Base-by-base conservation (phyloP, 2,329 filamentous ascomycete species). In the Paecilomyces dactylethromorphus region DNA sequence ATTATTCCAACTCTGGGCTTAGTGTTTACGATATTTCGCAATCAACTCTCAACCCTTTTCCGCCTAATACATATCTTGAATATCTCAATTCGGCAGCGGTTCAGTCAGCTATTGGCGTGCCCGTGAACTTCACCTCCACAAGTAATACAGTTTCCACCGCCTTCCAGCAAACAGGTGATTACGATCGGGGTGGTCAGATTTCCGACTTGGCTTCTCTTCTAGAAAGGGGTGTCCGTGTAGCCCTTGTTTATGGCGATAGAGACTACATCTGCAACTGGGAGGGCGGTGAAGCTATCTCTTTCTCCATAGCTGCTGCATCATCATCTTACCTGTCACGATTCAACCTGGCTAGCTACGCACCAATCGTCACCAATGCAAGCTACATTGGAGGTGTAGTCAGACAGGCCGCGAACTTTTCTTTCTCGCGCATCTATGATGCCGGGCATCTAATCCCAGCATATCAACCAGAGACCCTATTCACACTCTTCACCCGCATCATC, bases 1-100 rank as follows among this genome's bases (percentile, higher is more conserved):
- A 71, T 2, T 77, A 76, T 3, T 75, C 76, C 56, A 54, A 74
- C 12, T 35, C 68, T 31, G 63, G 63, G 11, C 59, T 63, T 21
- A 65, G 64, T 57, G 79, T 84, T 64, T 86, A 86, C 68, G 85
- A 87, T 63, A 78, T 86, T 64, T 79, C 84, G 35, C 80, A 85
- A 60, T 71, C 84, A 5, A 65, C 61, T 0, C 80, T 81, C 0
- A 82, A 86, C 66, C 83, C 83, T 0, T 87, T 87, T 67, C 84
- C 84, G 0, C 81, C 82, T 62, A 65, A 66, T 0, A 84, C 81
- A 69, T 87, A 81, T 63, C 69, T 73, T 12, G 73, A 79, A n/a
- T 88, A 86, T 66, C 77, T 88, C 32, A 87, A 87, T 69, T 77
- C 75, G 1, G 73, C 79, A 0, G 67, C 74, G 11, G 78, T 86